Percentiles rank a stretch among this genome's conserved stretches.
Conservation (phyloP, 305 asterid species). For the Fraxinus nigra region DNA sequence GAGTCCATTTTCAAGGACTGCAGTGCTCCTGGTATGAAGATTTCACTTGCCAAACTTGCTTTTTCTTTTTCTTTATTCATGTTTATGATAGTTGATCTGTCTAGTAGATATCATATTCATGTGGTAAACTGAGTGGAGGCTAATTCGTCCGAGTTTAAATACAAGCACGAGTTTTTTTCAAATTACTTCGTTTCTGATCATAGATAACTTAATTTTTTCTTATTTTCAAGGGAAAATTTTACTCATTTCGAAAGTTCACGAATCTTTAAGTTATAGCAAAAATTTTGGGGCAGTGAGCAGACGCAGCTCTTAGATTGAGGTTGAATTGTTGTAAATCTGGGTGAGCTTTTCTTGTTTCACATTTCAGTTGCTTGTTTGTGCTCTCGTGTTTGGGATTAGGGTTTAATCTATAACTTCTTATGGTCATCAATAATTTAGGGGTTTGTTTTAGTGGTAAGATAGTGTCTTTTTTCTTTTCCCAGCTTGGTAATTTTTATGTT, state of each 20-base stretch:
- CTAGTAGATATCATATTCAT: background rate
- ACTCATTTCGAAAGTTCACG: background rate
- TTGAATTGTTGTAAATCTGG: background rate
- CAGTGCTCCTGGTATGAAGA: conserved; percentile 37
- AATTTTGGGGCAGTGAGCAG: background rate
- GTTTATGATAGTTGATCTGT: background rate
- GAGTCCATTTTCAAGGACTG: conserved; percentile 42
- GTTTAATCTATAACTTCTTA: background rate
- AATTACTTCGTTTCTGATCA: background rate
- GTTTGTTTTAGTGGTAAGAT: background rate
- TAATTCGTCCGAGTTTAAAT: background rate
- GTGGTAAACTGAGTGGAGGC: background rate
- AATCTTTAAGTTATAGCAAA: background rate
- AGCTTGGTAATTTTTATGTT: background rate
- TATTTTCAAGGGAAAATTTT: background rate
- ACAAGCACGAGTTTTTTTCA: background rate
- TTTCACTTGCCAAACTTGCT: background rate
- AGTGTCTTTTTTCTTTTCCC: background rate
- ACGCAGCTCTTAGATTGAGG: background rate
- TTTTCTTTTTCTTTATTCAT: background rate
- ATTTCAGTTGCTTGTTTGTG: background rate
- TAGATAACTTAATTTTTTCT: background rate
- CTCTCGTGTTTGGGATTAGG: background rate
- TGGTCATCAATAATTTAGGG: background rate
- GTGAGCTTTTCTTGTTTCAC: background rate